These are phyloP conservation scores for Saccharomyces jurei DNA, from an alignment of 805 yeast genomes.

Conservation along the genomic window DNA sequence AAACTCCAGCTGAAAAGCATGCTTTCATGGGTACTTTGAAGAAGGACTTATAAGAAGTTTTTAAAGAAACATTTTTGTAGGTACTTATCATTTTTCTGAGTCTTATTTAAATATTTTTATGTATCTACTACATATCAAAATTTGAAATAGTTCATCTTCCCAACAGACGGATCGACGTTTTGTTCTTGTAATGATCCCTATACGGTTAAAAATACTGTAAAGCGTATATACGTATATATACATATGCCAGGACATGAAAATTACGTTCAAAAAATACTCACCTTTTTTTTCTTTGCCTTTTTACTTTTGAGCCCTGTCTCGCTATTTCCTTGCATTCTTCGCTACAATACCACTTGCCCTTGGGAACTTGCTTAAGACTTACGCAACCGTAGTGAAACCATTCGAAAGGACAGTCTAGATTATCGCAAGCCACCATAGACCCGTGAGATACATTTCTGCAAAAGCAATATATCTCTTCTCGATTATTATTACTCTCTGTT, in stretches of 20 bases:
- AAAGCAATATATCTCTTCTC: conserved; percentile 34
- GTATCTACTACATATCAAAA: not conserved
- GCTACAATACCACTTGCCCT: conserved; percentile 68
- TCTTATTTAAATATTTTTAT: not conserved
- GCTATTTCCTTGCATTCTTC: conserved; percentile 26
- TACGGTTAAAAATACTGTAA: not conserved
- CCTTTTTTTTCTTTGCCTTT: conserved; percentile 3
- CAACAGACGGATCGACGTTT: not conserved
- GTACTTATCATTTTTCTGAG: not conserved
- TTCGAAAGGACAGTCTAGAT: conserved; percentile 57
- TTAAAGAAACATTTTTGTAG: not conserved
- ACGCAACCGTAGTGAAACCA: conserved; percentile 82
- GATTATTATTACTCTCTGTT: conserved; percentile 1
- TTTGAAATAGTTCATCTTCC: not conserved
- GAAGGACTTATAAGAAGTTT: conserved; percentile 70
- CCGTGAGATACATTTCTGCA: conserved; percentile 49
- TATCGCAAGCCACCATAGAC: conserved; percentile 87
- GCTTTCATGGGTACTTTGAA: conserved; percentile 99
- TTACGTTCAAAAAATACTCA: not conserved
- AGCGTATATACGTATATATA: conserved; percentile 1
- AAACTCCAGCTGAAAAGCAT: conserved; percentile 99
- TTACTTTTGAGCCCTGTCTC: not conserved
- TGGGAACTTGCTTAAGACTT: conserved; percentile 45
- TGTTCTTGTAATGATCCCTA: no score
- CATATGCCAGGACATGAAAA: not conserved